phyloP scores from a whole-genome alignment of 768 basidiomycete species.

The Mycena epipterygia region DNA sequence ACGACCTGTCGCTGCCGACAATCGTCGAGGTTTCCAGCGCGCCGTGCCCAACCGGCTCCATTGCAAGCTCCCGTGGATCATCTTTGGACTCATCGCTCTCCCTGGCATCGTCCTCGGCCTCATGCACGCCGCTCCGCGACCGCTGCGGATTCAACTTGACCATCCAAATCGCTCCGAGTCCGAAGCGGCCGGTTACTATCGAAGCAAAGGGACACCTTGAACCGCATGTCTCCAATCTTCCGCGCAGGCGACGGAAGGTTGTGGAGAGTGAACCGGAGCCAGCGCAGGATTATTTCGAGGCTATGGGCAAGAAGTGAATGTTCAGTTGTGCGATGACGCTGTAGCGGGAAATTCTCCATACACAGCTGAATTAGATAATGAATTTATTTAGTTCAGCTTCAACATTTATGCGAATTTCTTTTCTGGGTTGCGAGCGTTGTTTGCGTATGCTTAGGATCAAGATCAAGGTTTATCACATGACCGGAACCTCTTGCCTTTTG shows the following conservation, averaged over 20 bases:
- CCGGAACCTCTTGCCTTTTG: too few relatives aligned
- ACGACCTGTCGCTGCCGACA: neutral
- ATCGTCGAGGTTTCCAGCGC: neutral
- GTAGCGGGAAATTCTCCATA: neutral
- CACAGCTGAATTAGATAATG: too few relatives aligned
- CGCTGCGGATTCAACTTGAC: constrained; percentile 9
- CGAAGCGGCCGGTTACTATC: neutral
- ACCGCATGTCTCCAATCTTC: constrained; percentile 6
- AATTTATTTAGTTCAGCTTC: too few relatives aligned
- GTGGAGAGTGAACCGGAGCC: neutral
- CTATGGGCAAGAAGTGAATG: neutral
- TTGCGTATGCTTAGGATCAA: neutral
- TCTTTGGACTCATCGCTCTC: neutral
- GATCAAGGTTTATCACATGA: too few relatives aligned
- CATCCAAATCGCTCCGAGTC: neutral
- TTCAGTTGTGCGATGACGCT: too few relatives aligned
- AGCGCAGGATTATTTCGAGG: neutral
- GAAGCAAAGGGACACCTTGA: neutral
- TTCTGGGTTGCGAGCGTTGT: neutral
- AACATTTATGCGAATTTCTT: too few relatives aligned
- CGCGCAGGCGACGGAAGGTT: constrained; percentile 6
- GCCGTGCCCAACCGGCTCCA: neutral
- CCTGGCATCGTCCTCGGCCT: neutral
- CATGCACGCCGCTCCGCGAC: neutral
- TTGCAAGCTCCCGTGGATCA: neutral